Conservation (phyloP, 306 rosid species). For the Quercus cerris region DNA sequence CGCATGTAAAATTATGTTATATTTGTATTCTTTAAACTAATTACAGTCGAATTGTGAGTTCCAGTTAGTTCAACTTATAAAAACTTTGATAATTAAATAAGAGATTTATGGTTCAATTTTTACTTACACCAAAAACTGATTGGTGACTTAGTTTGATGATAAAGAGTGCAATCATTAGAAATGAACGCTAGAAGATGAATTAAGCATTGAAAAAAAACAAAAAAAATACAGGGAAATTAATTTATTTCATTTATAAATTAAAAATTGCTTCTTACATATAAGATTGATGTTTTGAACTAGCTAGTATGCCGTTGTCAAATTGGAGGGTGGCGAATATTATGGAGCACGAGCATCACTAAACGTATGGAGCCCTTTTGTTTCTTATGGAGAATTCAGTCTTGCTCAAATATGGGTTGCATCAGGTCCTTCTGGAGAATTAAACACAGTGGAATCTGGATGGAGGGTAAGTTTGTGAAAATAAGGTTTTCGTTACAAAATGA, state of each 20-base stretch:
- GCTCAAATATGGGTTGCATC: conserved; percentile 21
- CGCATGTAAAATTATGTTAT: background rate
- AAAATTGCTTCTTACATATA: too few relatives aligned
- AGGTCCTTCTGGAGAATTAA: background rate
- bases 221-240: too few relatives aligned
- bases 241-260: too few relatives aligned
- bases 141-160: accelerated
- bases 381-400: background rate
- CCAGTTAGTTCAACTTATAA: too few relatives aligned
- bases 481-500: too few relatives aligned
- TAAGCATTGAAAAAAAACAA: too few relatives aligned
- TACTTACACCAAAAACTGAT: accelerated
- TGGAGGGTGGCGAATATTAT: background rate
- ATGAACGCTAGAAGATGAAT: too few relatives aligned
- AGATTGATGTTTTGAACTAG: too few relatives aligned
- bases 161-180: too few relatives aligned
- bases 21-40: background rate
- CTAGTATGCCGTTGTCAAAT: conserved; percentile 8
- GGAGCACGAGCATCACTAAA: conserved; percentile 13
- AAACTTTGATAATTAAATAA: too few relatives aligned
- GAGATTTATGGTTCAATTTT: accelerated
- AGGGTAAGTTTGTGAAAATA: background rate
- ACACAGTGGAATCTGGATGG: conserved; percentile 27
- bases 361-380: conserved; percentile 20
- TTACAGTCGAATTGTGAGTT: too few relatives aligned